Percentiles rank a stretch among this genome's conserved stretches.
Evolutionary conservation across 1,284 basidiomycete genomes (phyloP).

Genomic region (Exobasidium cylindrosporum): DNA sequence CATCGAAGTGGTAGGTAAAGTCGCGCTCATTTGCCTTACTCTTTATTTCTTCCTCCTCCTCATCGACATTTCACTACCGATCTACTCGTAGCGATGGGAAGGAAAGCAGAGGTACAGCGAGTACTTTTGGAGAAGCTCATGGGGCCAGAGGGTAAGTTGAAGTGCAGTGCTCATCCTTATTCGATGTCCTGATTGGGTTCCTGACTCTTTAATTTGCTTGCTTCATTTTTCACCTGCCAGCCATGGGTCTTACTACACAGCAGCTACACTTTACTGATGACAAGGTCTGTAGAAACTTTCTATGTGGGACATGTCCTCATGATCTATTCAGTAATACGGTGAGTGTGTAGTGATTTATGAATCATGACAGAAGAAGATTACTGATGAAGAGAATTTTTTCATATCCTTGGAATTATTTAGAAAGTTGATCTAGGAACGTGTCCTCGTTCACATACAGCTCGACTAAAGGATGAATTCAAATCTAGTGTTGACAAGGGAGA

Average conservation of each 20-base stretch:
- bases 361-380: neutral
- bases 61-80: neutral
- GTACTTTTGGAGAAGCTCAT: slow-evolving; percentile 73
- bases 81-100: slow-evolving; percentile 33
- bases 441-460: slow-evolving; percentile 91
- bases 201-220: neutral
- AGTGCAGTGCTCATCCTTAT: neutral
- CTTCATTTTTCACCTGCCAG: slow-evolving; percentile 19
- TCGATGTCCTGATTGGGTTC: neutral
- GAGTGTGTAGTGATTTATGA: slow-evolving; percentile 56
- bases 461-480: slow-evolving; percentile 85
- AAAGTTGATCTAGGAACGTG: slow-evolving; percentile 99
- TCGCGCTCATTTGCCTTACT: neutral
- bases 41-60: neutral
- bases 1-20: no score
- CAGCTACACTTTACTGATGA: slow-evolving; percentile 90
- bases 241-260: slow-evolving; percentile 48
- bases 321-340: slow-evolving; percentile 97
- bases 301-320: slow-evolving; percentile 97
- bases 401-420: slow-evolving; percentile 62
- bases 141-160: slow-evolving; percentile 42
- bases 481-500: slow-evolving; percentile 69
- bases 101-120: slow-evolving; percentile 73
- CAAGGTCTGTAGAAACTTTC: slow-evolving; percentile 98
- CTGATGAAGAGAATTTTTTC: neutral